A percentile compares a stretch with the other conserved stretches of the same genome.
phyloP scores from a whole-genome alignment of 2,329 filamentous ascomycete species.

The Trichoderma afroharzianum region DNA sequence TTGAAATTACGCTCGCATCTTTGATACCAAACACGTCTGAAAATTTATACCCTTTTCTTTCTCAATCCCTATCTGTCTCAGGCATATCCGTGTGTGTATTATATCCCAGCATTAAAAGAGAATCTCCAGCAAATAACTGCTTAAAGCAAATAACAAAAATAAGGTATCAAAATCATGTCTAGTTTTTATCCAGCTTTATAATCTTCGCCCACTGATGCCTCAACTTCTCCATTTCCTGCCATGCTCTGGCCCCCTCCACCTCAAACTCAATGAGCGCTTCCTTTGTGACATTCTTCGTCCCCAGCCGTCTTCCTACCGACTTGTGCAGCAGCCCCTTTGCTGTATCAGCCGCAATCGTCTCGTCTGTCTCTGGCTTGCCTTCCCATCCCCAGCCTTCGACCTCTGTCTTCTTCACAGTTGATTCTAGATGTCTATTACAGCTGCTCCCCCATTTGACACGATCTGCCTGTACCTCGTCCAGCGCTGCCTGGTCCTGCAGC shows the following conservation, averaged over 20 bases:
- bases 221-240: conserved; percentile 70
- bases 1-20: background rate
- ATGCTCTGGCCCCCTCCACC: conserved; percentile 56
- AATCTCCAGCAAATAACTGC: background rate
- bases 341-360: conserved; percentile 40
- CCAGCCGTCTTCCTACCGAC: conserved; percentile 56
- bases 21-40: background rate
- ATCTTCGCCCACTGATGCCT: conserved; percentile 61
- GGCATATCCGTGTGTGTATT: background rate
- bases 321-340: conserved; percentile 47
- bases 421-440: conserved; percentile 55
- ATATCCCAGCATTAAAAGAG: background rate
- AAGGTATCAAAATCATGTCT: background rate
- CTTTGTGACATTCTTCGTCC: conserved; percentile 55
- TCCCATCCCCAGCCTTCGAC: conserved; percentile 82
- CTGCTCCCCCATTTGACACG: conserved; percentile 80
- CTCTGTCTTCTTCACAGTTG: conserved; percentile 70
- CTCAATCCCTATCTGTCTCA: background rate
- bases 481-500: conserved; percentile 59
- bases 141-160: background rate
- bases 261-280: conserved; percentile 61
- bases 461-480: conserved; percentile 55
- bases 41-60: background rate
- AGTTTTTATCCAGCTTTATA: conserved; percentile 18
- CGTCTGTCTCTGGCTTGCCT: conserved; percentile 50